phyloP scores from a whole-genome alignment of 1,139 yeast species.

The Geotrichum citri-aurantii region DNA sequence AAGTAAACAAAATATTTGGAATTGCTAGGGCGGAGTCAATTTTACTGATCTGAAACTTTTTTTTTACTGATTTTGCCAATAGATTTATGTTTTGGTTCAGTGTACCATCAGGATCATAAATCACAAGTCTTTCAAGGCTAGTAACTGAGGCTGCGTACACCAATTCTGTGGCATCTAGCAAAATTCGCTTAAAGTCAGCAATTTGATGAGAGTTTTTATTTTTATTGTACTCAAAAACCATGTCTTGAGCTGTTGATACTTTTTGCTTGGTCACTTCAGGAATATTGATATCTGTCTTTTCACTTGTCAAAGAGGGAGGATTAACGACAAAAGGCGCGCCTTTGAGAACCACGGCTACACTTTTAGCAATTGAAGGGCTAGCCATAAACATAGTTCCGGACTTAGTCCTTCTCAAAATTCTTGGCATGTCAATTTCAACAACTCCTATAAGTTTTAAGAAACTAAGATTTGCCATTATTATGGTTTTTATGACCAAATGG shows the following conservation, averaged over 20 bases:
- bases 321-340: slow-evolving; percentile 18
- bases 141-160: slow-evolving; percentile 22
- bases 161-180: slow-evolving; percentile 24
- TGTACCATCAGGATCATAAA: slow-evolving; percentile 25
- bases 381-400: slow-evolving; percentile 1
- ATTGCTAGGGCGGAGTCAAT: slow-evolving; percentile 10
- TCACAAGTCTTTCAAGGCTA: slow-evolving; percentile 21
- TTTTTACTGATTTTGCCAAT: slow-evolving; percentile 15
- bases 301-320: slow-evolving; percentile 24
- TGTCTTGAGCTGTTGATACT: slow-evolving; percentile 12
- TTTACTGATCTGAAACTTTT: slow-evolving; percentile 10
- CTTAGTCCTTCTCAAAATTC: not conserved
- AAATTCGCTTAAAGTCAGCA: slow-evolving; percentile 20
- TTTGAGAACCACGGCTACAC: slow-evolving; percentile 23
- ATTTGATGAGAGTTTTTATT: slow-evolving; percentile 17
- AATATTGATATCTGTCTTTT: slow-evolving; percentile 15
- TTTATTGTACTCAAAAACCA: slow-evolving; percentile 14
- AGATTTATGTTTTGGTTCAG: slow-evolving; percentile 18
- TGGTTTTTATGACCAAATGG: not conserved
- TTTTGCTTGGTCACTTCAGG: slow-evolving; percentile 16
- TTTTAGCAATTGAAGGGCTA: slow-evolving; percentile 19
- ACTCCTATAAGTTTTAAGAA: not conserved
- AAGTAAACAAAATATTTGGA: slow-evolving; percentile 12
- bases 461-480: not conserved
- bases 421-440: not conserved